Evolutionary conservation across 106 monocot species (phyloP).

Genomic region (Gastrodia elata): DNA sequence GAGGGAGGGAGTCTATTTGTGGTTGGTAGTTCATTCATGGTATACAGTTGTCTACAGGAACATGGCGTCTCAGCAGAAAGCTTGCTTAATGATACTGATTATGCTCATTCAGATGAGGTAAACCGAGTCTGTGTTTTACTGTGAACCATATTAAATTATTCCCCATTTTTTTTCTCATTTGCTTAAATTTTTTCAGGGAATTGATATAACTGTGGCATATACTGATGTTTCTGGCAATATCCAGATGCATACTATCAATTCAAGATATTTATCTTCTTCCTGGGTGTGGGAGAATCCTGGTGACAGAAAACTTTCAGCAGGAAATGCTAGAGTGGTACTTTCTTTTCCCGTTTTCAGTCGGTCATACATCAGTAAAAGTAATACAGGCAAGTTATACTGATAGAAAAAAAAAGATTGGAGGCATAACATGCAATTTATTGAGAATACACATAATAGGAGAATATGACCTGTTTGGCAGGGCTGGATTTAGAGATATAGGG

Average conservation of each 20-base stretch:
- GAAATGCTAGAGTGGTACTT: conserved; percentile 16
- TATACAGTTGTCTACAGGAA: conserved; percentile 1
- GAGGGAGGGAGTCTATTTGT: not conserved
- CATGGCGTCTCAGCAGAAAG: not conserved
- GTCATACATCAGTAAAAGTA: not conserved
- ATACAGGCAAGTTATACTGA: not conserved
- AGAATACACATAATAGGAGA: not conserved
- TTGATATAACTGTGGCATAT: conserved; percentile 22
- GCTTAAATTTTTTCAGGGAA: conserved; percentile 5
- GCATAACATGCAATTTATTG: not conserved
- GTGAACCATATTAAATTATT: not conserved
- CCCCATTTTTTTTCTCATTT: not conserved
- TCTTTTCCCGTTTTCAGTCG: not conserved
- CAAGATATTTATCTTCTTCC: conserved; percentile 24
- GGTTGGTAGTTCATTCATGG: not conserved
- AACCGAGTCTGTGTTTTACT: not conserved
- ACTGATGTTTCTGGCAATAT: conserved; percentile 22
- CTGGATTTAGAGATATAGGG: too few species aligned
- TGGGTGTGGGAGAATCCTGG: conserved; percentile 23
- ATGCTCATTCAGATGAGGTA: not conserved
- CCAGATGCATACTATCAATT: conserved; percentile 17
- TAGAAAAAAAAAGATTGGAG: not conserved
- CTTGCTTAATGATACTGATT: not conserved
- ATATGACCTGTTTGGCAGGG: not conserved
- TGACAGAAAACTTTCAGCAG: conserved; percentile 5